A percentile compares a stretch with the other conserved stretches of the same genome.
phyloP scores from a whole-genome alignment of 768 basidiomycete genomes.

The Suillus ampliporus region DNA sequence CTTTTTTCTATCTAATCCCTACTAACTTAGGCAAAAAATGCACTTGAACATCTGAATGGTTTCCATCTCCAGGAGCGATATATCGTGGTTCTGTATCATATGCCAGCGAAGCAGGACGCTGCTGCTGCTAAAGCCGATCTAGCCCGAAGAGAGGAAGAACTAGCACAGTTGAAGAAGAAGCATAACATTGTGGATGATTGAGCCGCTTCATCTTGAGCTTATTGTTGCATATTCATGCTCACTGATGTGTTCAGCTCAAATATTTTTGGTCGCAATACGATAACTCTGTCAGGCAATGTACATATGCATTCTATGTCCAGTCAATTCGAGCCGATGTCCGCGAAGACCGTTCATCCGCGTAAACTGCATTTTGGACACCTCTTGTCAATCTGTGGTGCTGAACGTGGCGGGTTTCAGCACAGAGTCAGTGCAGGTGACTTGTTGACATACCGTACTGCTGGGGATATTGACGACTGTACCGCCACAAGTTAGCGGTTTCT shows the following conservation, averaged over 20 bases:
- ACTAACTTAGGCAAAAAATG: conserved; percentile 83
- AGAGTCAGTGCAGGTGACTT: conserved; percentile 10
- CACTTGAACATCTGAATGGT: conserved; percentile 94
- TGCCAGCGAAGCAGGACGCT: conserved; percentile 96
- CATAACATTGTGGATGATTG: conserved; percentile 83
- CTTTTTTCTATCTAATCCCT: conserved; percentile 19
- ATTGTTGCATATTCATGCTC: conserved; percentile 19
- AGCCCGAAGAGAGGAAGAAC: conserved; percentile 88
- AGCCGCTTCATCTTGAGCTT: conserved; percentile 26
- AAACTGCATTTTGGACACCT: conserved; percentile 57
- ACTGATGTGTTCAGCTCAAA: conserved; percentile 18
- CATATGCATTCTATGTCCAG: conserved; percentile 17
- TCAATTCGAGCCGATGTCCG: conserved; percentile 10
- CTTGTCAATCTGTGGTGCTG: conserved; percentile 65
- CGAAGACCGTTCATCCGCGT: conserved; percentile 15
- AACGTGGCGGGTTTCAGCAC: conserved; percentile 12
- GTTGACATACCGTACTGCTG: conserved; percentile 62
- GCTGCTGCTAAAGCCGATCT: conserved; percentile 93
- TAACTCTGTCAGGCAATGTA: conserved; percentile 10
- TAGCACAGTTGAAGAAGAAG: conserved; percentile 84
- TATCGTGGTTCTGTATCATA: conserved; percentile 97
- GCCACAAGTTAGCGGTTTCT: conserved; percentile 18
- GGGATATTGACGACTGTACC: conserved; percentile 59
- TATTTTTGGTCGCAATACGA: background rate
- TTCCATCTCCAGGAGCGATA: conserved; percentile 99